A percentile compares a stretch with the other conserved stretches of the same genome.
These are phyloP conservation scores for Colletotrichum liriopes DNA, from an alignment of 2,329 filamentous ascomycete species.

Conservation along the genomic window DNA sequence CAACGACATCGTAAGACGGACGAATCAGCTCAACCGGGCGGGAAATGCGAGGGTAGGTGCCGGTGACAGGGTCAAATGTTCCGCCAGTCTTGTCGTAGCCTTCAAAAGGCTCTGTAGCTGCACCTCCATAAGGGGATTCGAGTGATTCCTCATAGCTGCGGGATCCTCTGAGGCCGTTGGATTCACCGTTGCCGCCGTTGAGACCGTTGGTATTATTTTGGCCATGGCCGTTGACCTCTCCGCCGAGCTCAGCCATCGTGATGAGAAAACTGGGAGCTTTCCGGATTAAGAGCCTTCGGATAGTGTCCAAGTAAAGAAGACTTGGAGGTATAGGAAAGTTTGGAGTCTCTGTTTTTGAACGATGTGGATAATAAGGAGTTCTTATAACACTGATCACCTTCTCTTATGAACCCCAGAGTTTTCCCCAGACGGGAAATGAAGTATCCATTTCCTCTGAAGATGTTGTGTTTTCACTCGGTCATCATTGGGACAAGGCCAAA, in stretches of 20 bases:
- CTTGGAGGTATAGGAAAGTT: not conserved
- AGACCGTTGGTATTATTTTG: constrained; percentile 9
- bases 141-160: not conserved
- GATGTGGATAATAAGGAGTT: not conserved
- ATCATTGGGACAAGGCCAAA: not conserved
- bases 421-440: not conserved
- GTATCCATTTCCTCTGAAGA: not conserved
- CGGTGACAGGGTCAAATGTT: constrained; percentile 30
- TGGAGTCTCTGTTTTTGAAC: not conserved
- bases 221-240: constrained; percentile 14
- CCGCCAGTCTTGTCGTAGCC: constrained; percentile 2
- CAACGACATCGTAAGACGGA: constrained; percentile 61
- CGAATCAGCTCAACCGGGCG: constrained; percentile 55
- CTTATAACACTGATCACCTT: not conserved
- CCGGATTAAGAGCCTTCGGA: not conserved
- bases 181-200: constrained; percentile 12
- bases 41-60: constrained; percentile 53
- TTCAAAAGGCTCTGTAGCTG: not conserved
- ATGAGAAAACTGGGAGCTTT: not conserved
- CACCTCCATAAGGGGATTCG: not conserved
- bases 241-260: constrained; percentile 7
- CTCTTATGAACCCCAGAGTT: too few relatives aligned
- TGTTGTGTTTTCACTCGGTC: not conserved
- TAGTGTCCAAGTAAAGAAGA: not conserved
- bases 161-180: not conserved